These are phyloP conservation scores for Hypholoma fasciculare DNA, from an alignment of 768 basidiomycete genomes.

Conservation along the genomic window DNA sequence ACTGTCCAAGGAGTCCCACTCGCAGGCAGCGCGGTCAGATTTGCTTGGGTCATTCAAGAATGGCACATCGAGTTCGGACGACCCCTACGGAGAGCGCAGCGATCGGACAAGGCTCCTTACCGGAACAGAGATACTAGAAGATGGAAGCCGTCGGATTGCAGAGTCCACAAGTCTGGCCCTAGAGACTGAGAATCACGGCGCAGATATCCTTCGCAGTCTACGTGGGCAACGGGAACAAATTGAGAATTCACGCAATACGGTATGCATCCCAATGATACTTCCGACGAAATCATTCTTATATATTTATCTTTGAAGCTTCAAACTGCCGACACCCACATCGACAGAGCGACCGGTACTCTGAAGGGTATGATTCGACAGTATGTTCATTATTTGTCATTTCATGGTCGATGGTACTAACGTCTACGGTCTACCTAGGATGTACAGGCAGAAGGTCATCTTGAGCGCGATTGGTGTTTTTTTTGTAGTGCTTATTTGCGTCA, in stretches of 20 bases:
- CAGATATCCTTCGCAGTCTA: conserved; percentile 81
- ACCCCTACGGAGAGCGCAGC: conserved; percentile 65
- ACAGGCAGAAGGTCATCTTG: conserved; percentile 84
- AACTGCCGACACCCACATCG: conserved; percentile 81
- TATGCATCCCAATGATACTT: conserved; percentile 31
- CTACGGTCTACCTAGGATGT: conserved; percentile 63
- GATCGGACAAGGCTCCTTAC: conserved; percentile 73
- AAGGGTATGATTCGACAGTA: conserved; percentile 93
- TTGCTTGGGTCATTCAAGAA: conserved; percentile 38
- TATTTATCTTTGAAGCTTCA: conserved; percentile 49
- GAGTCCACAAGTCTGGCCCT: conserved; percentile 87
- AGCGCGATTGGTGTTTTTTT: conserved; percentile 77
- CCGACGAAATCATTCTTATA: neutral
- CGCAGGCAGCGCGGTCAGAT: conserved; percentile 66
- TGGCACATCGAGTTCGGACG: conserved; percentile 50
- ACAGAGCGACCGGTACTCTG: conserved; percentile 84
- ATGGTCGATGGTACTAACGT: neutral
- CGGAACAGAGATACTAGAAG: conserved; percentile 71
- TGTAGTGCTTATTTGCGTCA: conserved; percentile 68
- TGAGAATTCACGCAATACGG: conserved; percentile 82
- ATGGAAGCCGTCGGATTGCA: conserved; percentile 71
- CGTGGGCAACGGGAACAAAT: conserved; percentile 88
- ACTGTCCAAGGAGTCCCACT: conserved; percentile 68
- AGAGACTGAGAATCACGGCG: conserved; percentile 89
- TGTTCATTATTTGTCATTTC: conserved; percentile 26